Evolutionary conservation across 352 stramenopile genomes (phyloP).

Genomic region (Pythium periplocum): DNA sequence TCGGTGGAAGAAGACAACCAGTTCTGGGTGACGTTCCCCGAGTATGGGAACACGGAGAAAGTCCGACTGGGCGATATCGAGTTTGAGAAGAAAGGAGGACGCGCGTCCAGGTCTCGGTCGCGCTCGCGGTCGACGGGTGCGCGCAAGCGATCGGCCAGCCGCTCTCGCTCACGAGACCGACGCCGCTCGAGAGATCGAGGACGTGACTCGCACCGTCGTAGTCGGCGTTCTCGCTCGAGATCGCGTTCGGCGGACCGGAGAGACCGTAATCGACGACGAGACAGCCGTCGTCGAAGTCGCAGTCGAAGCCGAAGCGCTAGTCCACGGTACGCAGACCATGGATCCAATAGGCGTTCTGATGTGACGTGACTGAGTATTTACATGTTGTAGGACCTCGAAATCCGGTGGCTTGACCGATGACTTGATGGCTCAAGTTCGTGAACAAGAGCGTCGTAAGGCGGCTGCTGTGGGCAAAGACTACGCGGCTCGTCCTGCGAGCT

Average conservation of each 20-base stretch:
- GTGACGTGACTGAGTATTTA: too few species aligned
- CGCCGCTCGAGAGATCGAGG: background rate
- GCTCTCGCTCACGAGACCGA: slow-evolving; percentile 33
- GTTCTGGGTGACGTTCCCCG: slow-evolving; percentile 92
- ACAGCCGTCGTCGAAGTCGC: slow-evolving; percentile 15
- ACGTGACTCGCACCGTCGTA: slow-evolving; percentile 1
- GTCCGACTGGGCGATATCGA: slow-evolving; percentile 94
- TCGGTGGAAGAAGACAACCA: slow-evolving; percentile 81
- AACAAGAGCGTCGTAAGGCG: slow-evolving; percentile 88
- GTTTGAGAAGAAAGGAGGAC: slow-evolving; percentile 34
- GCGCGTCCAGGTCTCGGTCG: slow-evolving; percentile 33
- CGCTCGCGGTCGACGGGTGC: slow-evolving; percentile 23
- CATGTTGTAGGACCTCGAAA: too few species aligned
- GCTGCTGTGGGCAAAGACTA: slow-evolving; percentile 89
- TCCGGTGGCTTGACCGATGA: slow-evolving; percentile 46
- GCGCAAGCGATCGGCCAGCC: slow-evolving; percentile 1
- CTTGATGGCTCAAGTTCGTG: slow-evolving; percentile 89
- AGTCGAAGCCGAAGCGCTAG: slow-evolving; percentile 32
- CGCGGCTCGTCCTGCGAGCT: slow-evolving; percentile 83
- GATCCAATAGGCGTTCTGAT: background rate
- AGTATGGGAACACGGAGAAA: slow-evolving; percentile 96
- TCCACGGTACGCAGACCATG: slow-evolving; percentile 10
- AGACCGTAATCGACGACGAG: slow-evolving; percentile 26
- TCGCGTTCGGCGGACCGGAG: slow-evolving; percentile 31
- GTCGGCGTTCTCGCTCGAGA: slow-evolving; percentile 16